These are phyloP conservation scores for Boletus coccyginus DNA, from an alignment of 768 basidiomycete species.

Conservation along the genomic window DNA sequence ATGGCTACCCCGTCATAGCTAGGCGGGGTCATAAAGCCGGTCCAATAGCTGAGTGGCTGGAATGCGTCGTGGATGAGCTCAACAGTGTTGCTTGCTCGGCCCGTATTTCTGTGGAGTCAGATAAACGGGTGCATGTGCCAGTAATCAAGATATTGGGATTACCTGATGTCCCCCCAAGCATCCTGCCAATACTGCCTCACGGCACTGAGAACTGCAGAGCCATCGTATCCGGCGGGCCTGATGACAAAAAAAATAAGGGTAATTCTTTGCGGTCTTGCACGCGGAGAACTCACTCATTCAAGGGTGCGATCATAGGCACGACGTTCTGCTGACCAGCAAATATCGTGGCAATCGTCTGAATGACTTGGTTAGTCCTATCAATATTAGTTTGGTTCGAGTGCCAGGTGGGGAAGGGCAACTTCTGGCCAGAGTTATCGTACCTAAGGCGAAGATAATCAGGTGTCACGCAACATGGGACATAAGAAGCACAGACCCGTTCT, in stretches of 20 bases:
- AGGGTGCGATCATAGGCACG: constrained; percentile 66
- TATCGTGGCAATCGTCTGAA: constrained; percentile 59
- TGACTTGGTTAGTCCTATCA: constrained; percentile 61
- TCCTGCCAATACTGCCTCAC: constrained; percentile 66
- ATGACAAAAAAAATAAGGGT: not conserved
- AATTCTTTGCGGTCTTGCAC: not conserved
- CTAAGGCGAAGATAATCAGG: constrained; percentile 34
- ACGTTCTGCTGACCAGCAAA: constrained; percentile 51
- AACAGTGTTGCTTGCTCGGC: constrained; percentile 53
- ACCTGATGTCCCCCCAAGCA: constrained; percentile 76
- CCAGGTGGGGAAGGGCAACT: constrained; percentile 60
- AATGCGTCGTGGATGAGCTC: constrained; percentile 79
- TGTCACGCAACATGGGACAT: not conserved
- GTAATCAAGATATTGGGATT: not conserved
- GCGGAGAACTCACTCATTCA: constrained; percentile 63
- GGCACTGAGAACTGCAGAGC: constrained; percentile 46
- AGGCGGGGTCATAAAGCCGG: constrained; percentile 54
- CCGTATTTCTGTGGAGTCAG: constrained; percentile 31
- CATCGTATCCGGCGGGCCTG: constrained; percentile 74
- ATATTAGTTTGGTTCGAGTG: constrained; percentile 65
- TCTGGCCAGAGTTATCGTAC: constrained; percentile 81
- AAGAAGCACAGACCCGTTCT: constrained; percentile 59
- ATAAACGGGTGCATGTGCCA: constrained; percentile 1
- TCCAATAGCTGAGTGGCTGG: constrained; percentile 70
- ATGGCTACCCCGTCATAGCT: constrained; percentile 64